These are phyloP conservation scores for Cerrena zonata DNA, from an alignment of 1,284 basidiomycete species.

Conservation along the genomic window DNA sequence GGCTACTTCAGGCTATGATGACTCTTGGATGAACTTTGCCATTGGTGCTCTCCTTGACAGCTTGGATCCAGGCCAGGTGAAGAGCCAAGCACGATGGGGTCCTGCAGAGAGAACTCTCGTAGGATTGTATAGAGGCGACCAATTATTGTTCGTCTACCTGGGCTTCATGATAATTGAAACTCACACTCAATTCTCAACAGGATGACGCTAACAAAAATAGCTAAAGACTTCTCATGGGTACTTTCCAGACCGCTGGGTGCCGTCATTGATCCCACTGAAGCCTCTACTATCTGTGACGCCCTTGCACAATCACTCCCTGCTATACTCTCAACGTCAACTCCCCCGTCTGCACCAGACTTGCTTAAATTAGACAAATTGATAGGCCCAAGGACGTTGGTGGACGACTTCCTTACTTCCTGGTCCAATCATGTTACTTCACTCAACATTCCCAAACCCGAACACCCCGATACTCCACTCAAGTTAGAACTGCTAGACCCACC, in stretches of 20 bases:
- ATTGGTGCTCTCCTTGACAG: slow-evolving; percentile 15
- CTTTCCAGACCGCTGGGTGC: slow-evolving; percentile 7
- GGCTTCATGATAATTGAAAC: background rate
- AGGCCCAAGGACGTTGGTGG: slow-evolving; percentile 13
- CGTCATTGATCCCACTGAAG: background rate
- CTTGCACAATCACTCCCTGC: slow-evolving; percentile 3
- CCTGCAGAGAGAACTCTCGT: slow-evolving; percentile 4
- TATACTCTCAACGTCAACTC: slow-evolving; percentile 5
- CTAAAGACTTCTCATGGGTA: slow-evolving; percentile 10
- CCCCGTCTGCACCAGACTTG: background rate
- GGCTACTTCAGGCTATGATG: slow-evolving; percentile 13
- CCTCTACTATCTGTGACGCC: background rate
- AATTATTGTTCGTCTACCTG: slow-evolving; percentile 12
- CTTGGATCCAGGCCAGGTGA: background rate
- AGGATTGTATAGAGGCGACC: slow-evolving; percentile 12
- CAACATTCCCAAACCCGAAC: background rate
- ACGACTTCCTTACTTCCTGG: slow-evolving; percentile 17
- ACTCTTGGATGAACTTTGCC: slow-evolving; percentile 17
- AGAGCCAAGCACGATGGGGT: background rate
- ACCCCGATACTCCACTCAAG: background rate
- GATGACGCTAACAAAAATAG: slow-evolving; percentile 8
- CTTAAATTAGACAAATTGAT: slow-evolving; percentile 12
- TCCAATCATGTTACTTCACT: slow-evolving; percentile 6
- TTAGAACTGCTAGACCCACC: background rate
- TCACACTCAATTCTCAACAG: background rate